These are phyloP conservation scores for Verticillium klebahnii DNA, from an alignment of 2,329 filamentous ascomycete genomes.

Conservation along the genomic window DNA sequence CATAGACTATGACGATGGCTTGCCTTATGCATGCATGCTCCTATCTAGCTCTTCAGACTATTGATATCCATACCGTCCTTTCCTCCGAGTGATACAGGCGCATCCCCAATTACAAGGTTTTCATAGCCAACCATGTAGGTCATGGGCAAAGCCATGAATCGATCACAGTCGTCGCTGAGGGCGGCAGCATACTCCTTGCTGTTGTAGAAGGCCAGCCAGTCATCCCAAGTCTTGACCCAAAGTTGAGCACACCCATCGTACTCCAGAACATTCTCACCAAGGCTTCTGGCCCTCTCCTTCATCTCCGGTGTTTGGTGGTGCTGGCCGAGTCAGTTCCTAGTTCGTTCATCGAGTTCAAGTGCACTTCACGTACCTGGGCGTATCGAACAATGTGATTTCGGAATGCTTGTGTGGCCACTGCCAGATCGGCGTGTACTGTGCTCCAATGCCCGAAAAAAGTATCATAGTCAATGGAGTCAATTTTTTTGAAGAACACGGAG, in stretches of 20 bases:
- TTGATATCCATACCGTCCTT: neutral
- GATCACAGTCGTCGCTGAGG: slow-evolving; percentile 1
- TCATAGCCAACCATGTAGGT: slow-evolving; percentile 2
- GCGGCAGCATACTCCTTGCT: slow-evolving; percentile 1
- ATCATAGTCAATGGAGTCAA: slow-evolving; percentile 11
- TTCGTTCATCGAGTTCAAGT: neutral
- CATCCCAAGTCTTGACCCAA: slow-evolving; percentile 13
- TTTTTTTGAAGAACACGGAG: slow-evolving; percentile 14
- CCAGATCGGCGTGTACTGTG: slow-evolving; percentile 14
- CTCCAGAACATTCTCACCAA: slow-evolving; percentile 11
- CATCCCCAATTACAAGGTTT: neutral
- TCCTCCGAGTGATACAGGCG: neutral
- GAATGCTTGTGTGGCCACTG: slow-evolving; percentile 12
- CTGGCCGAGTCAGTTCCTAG: neutral
- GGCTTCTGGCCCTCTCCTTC: slow-evolving; percentile 5
- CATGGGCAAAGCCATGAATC: slow-evolving; percentile 1
- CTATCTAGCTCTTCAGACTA: neutral
- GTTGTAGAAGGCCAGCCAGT: slow-evolving; percentile 3
- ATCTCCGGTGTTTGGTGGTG: slow-evolving; percentile 14
- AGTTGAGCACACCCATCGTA: slow-evolving; percentile 16
- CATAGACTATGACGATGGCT: no score
- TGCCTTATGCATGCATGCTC: no score
- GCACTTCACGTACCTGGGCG: slow-evolving; percentile 7
- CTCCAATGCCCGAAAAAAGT: slow-evolving; percentile 13
- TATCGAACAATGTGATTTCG: slow-evolving; percentile 13